phyloP scores from a whole-genome alignment of 2,329 filamentous ascomycete species.

The Acrocalymma vagum region DNA sequence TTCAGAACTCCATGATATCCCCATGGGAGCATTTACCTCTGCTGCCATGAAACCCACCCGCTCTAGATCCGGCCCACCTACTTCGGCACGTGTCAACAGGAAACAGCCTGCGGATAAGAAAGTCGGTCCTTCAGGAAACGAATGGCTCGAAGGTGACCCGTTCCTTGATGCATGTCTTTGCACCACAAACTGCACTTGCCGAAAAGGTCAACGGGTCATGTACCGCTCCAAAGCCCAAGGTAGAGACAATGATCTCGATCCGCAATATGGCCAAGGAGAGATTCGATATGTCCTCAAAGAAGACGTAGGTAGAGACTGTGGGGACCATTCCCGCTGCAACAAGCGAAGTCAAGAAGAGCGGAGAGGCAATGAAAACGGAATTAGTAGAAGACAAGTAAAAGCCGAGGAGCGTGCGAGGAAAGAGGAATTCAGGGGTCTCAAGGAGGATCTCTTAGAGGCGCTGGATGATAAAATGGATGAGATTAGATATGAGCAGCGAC shows the following conservation, averaged over 20 bases:
- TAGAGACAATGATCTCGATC: conserved; percentile 4
- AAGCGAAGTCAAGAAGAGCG: conserved; percentile 6
- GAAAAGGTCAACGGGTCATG: conserved; percentile 36
- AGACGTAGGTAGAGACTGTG: conserved; percentile 35
- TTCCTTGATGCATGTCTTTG: conserved; percentile 42
- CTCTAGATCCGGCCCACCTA: conserved; percentile 8
- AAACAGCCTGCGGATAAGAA: conserved; percentile 10
- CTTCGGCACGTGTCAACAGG: conserved; percentile 17
- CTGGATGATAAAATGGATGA: conserved; percentile 16
- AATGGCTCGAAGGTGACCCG: conserved; percentile 30
- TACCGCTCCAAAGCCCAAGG: conserved; percentile 22
- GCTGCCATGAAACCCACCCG: conserved; percentile 1
- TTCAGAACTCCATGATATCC: conserved; percentile 15
- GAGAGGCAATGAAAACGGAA: conserved; percentile 13
- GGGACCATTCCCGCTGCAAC: conserved; percentile 26
- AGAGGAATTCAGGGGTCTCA: conserved; percentile 14
- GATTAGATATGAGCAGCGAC: conserved; percentile 10
- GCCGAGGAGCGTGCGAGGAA: conserved; percentile 2
- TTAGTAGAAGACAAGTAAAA: conserved; percentile 12
- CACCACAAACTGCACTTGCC: conserved; percentile 35
- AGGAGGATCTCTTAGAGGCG: conserved; percentile 21
- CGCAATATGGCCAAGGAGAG: conserved; percentile 24
- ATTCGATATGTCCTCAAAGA: conserved; percentile 36
- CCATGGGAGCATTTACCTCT: conserved; percentile 22
- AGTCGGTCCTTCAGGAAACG: conserved; percentile 24